phyloP scores from a whole-genome alignment of 805 yeast species.

The Saccharomycopsis oosterbeekiorum region DNA sequence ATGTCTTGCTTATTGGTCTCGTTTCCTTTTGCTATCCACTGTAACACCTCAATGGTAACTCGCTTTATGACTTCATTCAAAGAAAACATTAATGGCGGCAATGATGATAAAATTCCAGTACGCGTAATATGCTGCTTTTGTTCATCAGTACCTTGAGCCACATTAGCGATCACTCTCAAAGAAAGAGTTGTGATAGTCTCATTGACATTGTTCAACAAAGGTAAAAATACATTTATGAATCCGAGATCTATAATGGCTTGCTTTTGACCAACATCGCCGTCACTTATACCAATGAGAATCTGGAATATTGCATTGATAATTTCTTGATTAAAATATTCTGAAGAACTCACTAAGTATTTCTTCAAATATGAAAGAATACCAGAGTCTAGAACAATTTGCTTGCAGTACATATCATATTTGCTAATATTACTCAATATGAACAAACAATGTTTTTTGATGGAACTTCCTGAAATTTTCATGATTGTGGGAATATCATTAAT shows the following conservation, averaged over 20 bases:
- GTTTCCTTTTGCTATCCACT: constrained; percentile 15
- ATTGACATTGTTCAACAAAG: constrained; percentile 17
- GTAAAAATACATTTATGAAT: constrained; percentile 17
- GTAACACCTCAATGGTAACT: constrained; percentile 11
- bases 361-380: constrained; percentile 16
- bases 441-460: constrained; percentile 17
- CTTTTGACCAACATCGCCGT: constrained; percentile 16
- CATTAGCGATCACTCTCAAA: constrained; percentile 13
- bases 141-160: constrained; percentile 13
- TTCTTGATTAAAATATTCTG: constrained; percentile 18
- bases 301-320: constrained; percentile 18
- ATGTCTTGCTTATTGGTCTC: constrained; percentile 18
- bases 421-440: constrained; percentile 16
- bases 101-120: constrained; percentile 15
- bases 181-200: constrained; percentile 19
- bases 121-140: constrained; percentile 17
- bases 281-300: constrained; percentile 17
- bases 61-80: constrained; percentile 16
- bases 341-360: constrained; percentile 16
- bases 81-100: constrained; percentile 17
- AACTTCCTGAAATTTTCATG: constrained; percentile 15
- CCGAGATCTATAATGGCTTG: constrained; percentile 17
- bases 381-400: constrained; percentile 15
- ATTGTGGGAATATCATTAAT: constrained; percentile 14
- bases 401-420: constrained; percentile 11